Evolutionary conservation across 2,329 filamentous ascomycete species (phyloP), one percentile per base, ranked within the genome.

Genomic region (Aspergillus fumigatiaffinis): DNA sequence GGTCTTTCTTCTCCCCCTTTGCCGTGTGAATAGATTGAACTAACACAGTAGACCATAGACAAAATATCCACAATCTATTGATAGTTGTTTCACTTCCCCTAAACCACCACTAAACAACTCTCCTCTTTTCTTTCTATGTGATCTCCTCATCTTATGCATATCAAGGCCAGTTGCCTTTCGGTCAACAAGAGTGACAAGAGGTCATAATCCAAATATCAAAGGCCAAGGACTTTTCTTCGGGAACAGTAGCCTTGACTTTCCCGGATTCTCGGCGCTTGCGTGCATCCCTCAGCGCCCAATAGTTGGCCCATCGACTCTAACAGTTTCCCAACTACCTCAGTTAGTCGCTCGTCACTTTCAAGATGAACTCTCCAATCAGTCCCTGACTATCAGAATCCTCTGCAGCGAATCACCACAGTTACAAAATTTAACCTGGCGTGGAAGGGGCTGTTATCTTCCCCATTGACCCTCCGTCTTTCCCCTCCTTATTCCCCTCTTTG

Each of bases 291-390:
- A 47, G 44, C 23, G 23, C 44, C 44, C 44, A 47, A 47, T 25
- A 25, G 21, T 47, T 23, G 10, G 8, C 21, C 42, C 42, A 46
- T 20, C 42, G 5, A 46, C 42, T 25, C 44, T 23, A 47, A 6
- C 12, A 26, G 44, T 47, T 23, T 23, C 54, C 52, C 55, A 50
- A 35, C 41, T 41, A 52, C 54, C 42, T 47, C 21, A 23, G 44
- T 47, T 26, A 47, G 44, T 47, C 42, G 42, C 42, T 23, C 21
- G 5, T 47, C 44, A 8, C 9, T 23, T 26, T 47, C 21, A 47
- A 47, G 23, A 47, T 47, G 20, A 23, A 47, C 21, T 47, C 44
- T 47, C 44, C 21, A 23, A 47, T 47, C 44, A 47, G 23, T 26
- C 20, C 44, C n/a, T 47, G 23, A 47, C 21, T 25, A 25, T 25